A percentile compares a stretch with the other conserved stretches of the same genome.
Evolutionary conservation across 176 grass and related monocot genomes (phyloP).

Genomic region (Oryza punctata): DNA sequence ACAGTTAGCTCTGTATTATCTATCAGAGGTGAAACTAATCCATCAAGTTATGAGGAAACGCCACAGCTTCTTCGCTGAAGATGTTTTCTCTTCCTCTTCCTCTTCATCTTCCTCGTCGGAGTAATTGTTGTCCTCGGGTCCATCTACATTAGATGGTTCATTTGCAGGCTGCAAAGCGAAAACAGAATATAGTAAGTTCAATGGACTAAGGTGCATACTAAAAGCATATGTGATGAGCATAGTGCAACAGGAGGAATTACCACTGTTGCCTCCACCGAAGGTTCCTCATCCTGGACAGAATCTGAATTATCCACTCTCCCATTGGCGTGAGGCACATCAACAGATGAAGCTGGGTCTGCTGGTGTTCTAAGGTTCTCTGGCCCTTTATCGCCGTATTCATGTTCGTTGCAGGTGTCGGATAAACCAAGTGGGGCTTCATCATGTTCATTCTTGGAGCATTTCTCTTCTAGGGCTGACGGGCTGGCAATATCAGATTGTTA

Average conservation of each 20-base stretch:
- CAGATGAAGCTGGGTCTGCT: constrained; percentile 17
- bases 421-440: constrained; percentile 42
- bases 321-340: constrained; percentile 39
- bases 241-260: constrained; percentile 37
- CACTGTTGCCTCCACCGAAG: constrained; percentile 49
- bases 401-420: constrained; percentile 19
- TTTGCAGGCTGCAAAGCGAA: constrained; percentile 43
- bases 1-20: constrained; percentile 44
- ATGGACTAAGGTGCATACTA: neutral
- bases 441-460: constrained; percentile 41
- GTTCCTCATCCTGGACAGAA: constrained; percentile 21
- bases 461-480: constrained; percentile 32
- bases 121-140: constrained; percentile 33
- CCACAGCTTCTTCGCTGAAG: constrained; percentile 86
- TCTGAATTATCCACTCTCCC: constrained; percentile 33
- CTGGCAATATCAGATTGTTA: constrained; percentile 26
- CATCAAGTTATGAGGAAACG: constrained; percentile 82
- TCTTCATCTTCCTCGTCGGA: constrained; percentile 48
- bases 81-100: constrained; percentile 49
- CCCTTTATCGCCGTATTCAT: constrained; percentile 25
- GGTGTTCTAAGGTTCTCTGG: neutral
- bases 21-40: constrained; percentile 2
- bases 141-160: constrained; percentile 44
- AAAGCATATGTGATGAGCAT: neutral
- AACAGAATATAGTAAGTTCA: constrained; percentile 22